Evolutionary conservation across 495 filamentous ascomycete genomes (phyloP), one percentile per base, ranked within the genome.

Genomic region (Podospora comata): DNA sequence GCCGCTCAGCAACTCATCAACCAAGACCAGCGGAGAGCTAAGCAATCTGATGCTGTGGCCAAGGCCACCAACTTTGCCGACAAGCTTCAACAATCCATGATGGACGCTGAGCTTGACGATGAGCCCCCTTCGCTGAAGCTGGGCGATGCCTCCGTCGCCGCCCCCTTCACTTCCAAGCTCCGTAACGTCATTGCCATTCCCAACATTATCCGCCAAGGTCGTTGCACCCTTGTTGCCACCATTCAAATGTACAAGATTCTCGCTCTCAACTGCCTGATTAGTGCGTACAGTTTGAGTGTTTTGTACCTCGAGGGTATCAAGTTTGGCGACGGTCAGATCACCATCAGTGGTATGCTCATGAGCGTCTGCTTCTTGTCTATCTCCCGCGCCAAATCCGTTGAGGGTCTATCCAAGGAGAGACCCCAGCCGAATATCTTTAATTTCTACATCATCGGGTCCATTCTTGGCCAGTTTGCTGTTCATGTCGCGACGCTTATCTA

Each of bases 241-340:
- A 98, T 99, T 70, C 95, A 99, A 81, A 99, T 99, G 95, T 99
- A 98, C 86, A 99, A 99, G 85, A 99, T 99, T 73, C 86, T 99
- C 64, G 95, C 95, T 23, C 83, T 99, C 67, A 99, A 99, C 83
- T 99, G 95, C 77, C 83, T 99, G 74, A 99, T 99, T 78, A 96
- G 92, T 74, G 95, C 95, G 23, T 99, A 99, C 87, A 97, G 93
- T 81, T 79, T 98, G 73, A 94, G 90, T 79, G 95, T 99, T 48
- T 85, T 99, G 58, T 99, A 99, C 75, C 83, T 99, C 6, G 95
- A 98, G 72, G 95, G 95, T 65, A 99, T 99, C 84, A 99, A 99
- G 81, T 99, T 99, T 73, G 93, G 95, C 60, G 95, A 99, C 79
- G 94, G 94, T 34, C 95, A 99, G 78, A 94, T 97, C 58, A 99